Conservation (phyloP, 441 rosid genomes). For the Syzygium malaccense region DNA sequence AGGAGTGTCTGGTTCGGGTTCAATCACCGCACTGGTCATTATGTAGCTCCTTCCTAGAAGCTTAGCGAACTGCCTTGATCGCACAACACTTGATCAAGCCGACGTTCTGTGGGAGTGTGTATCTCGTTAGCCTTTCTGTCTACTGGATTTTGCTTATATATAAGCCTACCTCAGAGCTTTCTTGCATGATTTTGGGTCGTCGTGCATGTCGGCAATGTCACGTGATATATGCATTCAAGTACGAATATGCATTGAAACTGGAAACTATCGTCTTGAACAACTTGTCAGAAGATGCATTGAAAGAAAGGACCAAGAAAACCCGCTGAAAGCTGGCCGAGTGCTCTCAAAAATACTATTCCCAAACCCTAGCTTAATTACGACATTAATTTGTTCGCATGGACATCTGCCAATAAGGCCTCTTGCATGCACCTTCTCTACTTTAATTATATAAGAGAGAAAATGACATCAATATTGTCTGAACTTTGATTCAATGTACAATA, state of each 20-base stretch:
- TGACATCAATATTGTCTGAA: not conserved
- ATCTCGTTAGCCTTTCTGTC: not conserved
- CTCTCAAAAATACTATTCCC: not conserved
- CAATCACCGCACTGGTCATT: slow-evolving; percentile 14
- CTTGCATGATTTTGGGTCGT: not conserved
- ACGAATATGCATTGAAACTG: not conserved
- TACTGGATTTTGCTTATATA: not conserved
- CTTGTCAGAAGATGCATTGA: not conserved
- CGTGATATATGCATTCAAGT: not conserved
- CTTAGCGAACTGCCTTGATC: not conserved
- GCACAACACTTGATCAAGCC: not conserved
- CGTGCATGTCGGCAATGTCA: not conserved
- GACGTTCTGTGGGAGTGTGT: not conserved
- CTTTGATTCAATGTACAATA: not conserved
- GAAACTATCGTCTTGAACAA: not conserved
- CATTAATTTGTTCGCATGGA: not conserved
- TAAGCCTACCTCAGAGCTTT: not conserved
- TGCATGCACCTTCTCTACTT: not conserved
- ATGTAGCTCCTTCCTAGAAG: not conserved
- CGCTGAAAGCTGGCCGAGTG: not conserved
- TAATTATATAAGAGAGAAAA: not conserved
- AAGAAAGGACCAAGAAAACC: not conserved
- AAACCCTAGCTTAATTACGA: not conserved
- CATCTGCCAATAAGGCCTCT: not conserved
- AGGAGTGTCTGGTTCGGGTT: slow-evolving; percentile 40